Base-by-base conservation (phyloP, 176 grass and related monocot genomes). In the Areca catechu region DNA sequence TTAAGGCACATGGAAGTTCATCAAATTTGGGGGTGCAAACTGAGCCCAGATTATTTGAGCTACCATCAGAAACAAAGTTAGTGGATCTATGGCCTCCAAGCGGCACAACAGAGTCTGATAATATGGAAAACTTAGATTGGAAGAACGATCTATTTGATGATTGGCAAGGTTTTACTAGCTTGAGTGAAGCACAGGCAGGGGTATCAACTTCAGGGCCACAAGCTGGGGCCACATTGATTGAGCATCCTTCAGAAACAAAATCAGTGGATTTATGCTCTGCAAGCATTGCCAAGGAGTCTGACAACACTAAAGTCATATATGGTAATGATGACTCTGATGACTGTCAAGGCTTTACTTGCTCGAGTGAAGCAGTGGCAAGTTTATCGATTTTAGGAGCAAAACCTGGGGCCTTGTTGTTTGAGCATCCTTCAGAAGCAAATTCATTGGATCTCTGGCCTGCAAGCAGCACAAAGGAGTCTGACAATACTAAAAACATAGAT, bases 111-210 rank as follows among this genome's bases (percentile, higher is more conserved):
- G 53, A 63, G 71, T 69, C 72, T 50, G 51, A 63, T 59, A 68
- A 51, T 16, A 62, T 24, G 22, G 24, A 67, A 74, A 29, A 4
- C 50, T 50, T 65, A 65, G 62, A 28, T 68, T 58, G 16, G 73
- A 62, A 71, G 43, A 51, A 72, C 51, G 58, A 75, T 4, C 43
- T 54, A 22, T 25, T 72, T 16, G 77, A 72, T 74, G 80, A 67
- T 67, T 91, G 86, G 83, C 76, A 79, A 57, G 76, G 79, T 80
- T 84, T 91, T 71, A 65, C 80, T 69, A 71, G 65, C 75, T 85
- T 69, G 63, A 62, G 49, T 76, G 62, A 66, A 73, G 54, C 20
- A 63, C 58, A 55, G 17, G 15, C 22, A 62, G 76, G 47, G 61
- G 57, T 30, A 24, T 20, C 53, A 65, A 61, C 15, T 72, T 37